A percentile compares a stretch with the other conserved stretches of the same genome.
phyloP scores from a whole-genome alignment of 169 alveolate genomes.

The Miamiensis avidus region DNA sequence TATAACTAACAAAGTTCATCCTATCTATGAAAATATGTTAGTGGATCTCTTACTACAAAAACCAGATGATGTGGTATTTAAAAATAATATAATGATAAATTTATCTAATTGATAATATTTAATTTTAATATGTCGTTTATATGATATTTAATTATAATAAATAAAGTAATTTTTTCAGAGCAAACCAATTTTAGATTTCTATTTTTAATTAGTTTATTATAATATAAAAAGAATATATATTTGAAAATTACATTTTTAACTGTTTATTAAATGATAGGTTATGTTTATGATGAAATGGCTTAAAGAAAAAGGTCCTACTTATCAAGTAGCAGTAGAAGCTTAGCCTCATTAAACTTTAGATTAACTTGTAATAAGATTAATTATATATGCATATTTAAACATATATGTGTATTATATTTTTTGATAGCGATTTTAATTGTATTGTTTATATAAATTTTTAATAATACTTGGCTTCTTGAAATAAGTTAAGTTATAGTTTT shows the following conservation, averaged over 20 bases:
- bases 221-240: too few relatives aligned
- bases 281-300: not conserved
- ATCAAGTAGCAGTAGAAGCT: not conserved
- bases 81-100: not conserved
- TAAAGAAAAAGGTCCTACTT: not conserved
- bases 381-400: not conserved
- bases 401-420: not conserved
- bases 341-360: not conserved
- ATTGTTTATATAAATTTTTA: too few relatives aligned
- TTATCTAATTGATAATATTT: not conserved
- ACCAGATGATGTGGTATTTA: constrained; percentile 8
- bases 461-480: too few relatives aligned
- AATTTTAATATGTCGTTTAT: not conserved
- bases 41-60: not conserved
- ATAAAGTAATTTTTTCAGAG: not conserved
- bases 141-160: not conserved
- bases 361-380: not conserved
- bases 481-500: too few relatives aligned
- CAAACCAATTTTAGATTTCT: not conserved
- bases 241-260: too few relatives aligned
- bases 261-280: not conserved
- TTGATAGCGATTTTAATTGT: too few relatives aligned
- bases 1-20: constrained; percentile 1
- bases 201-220: too few relatives aligned
- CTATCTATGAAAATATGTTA: constrained; percentile 19